Conservation (phyloP, 2,329 filamentous ascomycete genomes). For the Nemania serpens region DNA sequence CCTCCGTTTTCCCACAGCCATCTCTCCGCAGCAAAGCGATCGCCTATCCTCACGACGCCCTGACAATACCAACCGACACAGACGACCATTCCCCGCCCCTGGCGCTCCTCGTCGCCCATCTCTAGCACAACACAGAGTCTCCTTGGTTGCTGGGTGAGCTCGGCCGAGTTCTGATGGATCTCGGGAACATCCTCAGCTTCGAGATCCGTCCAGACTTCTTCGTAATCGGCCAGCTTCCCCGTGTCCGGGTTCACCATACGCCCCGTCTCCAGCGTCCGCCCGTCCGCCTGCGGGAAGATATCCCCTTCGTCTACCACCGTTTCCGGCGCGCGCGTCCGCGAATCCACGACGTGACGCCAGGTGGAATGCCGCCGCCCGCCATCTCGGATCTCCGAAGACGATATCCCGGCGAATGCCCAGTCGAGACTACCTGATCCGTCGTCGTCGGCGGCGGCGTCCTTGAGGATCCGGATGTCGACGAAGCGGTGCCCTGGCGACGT, state of each 20-base stretch:
- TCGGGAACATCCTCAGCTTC: conserved; percentile 41
- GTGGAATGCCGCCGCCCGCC: conserved; percentile 44
- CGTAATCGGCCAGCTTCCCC: conserved; percentile 58
- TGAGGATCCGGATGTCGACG: conserved; percentile 63
- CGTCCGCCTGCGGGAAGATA: conserved; percentile 50
- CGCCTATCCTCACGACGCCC: conserved; percentile 55
- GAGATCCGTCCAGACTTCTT: conserved; percentile 67
- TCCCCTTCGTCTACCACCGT: conserved; percentile 57
- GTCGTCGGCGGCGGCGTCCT: conserved; percentile 1
- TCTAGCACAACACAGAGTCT: conserved; percentile 47
- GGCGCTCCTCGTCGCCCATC: conserved; percentile 41
- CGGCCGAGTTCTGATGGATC: background rate
- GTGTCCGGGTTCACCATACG: conserved; percentile 63
- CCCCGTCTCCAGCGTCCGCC: conserved; percentile 58
- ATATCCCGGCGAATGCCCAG: conserved; percentile 68
- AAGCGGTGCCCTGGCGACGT: conserved; percentile 62
- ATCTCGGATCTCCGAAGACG: conserved; percentile 43
- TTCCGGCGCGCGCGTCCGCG: conserved; percentile 48
- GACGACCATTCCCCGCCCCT: conserved; percentile 55
- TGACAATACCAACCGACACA: conserved; percentile 60
- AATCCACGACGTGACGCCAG: conserved; percentile 67
- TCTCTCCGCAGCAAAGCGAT: conserved; percentile 54
- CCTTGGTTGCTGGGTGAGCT: conserved; percentile 13
- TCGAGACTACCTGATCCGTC: conserved; percentile 51
- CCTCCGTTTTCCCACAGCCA: conserved; percentile 52